phyloP scores from a whole-genome alignment of 768 basidiomycete species.

The Nevesoporus exiguus region DNA sequence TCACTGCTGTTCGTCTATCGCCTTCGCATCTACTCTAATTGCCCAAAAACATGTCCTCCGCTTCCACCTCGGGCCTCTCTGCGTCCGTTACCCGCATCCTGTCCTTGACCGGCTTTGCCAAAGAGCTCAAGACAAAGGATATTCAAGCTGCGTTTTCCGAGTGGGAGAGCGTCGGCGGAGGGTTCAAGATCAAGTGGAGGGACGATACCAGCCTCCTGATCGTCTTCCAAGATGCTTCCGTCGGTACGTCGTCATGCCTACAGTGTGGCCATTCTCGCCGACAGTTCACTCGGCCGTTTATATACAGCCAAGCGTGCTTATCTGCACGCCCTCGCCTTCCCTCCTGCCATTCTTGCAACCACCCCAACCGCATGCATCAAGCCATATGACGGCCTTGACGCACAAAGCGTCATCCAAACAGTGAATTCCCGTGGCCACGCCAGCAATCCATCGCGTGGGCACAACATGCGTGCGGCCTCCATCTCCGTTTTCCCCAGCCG shows the following conservation, averaged over 20 bases:
- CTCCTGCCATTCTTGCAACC: constrained; percentile 61
- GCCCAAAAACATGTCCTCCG: constrained; percentile 46
- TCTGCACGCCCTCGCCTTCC: constrained; percentile 82
- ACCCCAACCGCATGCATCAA: constrained; percentile 62
- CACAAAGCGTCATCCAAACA: constrained; percentile 77
- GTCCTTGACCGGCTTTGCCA: constrained; percentile 85
- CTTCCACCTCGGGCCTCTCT: constrained; percentile 77
- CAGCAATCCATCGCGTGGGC: constrained; percentile 62
- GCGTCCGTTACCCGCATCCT: constrained; percentile 97
- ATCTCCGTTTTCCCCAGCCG: constrained; percentile 62
- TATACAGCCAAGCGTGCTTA: constrained; percentile 44
- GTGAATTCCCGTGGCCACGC: constrained; percentile 72
- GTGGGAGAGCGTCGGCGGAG: constrained; percentile 81
- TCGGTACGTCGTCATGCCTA: constrained; percentile 59
- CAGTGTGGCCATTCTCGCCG: background rate
- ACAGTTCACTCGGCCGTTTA: background rate
- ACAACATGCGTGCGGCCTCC: constrained; percentile 66
- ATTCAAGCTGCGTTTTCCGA: constrained; percentile 88
- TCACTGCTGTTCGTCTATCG: no score
- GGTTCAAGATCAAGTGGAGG: constrained; percentile 98
- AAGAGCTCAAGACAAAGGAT: constrained; percentile 96
- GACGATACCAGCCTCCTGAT: constrained; percentile 95
- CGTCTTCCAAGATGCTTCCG: constrained; percentile 86
- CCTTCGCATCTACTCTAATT: constrained; percentile 9
- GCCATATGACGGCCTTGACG: constrained; percentile 95